A percentile compares a stretch with the other conserved stretches of the same genome.
phyloP scores from a whole-genome alignment of 2,329 filamentous ascomycete species.

The Cladosporium colombiae region DNA sequence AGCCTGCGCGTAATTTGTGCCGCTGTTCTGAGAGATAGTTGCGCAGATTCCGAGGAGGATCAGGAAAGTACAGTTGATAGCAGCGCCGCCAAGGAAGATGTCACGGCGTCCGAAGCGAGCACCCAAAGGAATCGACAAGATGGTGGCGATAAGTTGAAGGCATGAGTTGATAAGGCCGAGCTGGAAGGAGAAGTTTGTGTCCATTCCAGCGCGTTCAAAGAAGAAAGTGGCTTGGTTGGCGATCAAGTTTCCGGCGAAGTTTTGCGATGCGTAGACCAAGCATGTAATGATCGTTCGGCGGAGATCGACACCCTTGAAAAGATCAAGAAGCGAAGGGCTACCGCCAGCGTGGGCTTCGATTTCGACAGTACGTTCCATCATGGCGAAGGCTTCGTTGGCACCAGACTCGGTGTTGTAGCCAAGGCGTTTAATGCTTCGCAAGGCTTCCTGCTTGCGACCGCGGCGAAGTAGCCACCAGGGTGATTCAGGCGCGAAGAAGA shows the following conservation, averaged over 20 bases:
- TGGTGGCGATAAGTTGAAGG: slow-evolving; percentile 75
- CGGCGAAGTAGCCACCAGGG: slow-evolving; percentile 71
- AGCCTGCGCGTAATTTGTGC: slow-evolving; percentile 64
- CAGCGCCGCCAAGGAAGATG: slow-evolving; percentile 70
- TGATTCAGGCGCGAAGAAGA: slow-evolving; percentile 65
- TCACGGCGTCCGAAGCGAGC: slow-evolving; percentile 71
- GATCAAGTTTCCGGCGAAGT: slow-evolving; percentile 49
- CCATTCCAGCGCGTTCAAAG: slow-evolving; percentile 47
- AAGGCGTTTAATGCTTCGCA: slow-evolving; percentile 64
- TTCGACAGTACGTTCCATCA: slow-evolving; percentile 89
- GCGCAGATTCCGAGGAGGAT: slow-evolving; percentile 82
- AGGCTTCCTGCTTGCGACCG: slow-evolving; percentile 65
- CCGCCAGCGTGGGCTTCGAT: slow-evolving; percentile 74
- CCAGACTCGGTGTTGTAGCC: slow-evolving; percentile 70
- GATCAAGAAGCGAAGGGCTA: slow-evolving; percentile 76
- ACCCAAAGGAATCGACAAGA: slow-evolving; percentile 77
- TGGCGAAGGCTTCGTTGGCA: slow-evolving; percentile 79
- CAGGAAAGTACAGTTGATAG: slow-evolving; percentile 64
- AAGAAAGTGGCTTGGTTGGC: slow-evolving; percentile 53
- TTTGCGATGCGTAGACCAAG: slow-evolving; percentile 53
- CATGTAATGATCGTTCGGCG: slow-evolving; percentile 74
- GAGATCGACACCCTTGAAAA: slow-evolving; percentile 76
- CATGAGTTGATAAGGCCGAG: slow-evolving; percentile 59
- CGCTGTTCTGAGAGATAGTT: slow-evolving; percentile 65
- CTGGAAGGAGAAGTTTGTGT: slow-evolving; percentile 44